phyloP scores from a whole-genome alignment of 2,329 filamentous ascomycete genomes.

The Penicillium thymicola region DNA sequence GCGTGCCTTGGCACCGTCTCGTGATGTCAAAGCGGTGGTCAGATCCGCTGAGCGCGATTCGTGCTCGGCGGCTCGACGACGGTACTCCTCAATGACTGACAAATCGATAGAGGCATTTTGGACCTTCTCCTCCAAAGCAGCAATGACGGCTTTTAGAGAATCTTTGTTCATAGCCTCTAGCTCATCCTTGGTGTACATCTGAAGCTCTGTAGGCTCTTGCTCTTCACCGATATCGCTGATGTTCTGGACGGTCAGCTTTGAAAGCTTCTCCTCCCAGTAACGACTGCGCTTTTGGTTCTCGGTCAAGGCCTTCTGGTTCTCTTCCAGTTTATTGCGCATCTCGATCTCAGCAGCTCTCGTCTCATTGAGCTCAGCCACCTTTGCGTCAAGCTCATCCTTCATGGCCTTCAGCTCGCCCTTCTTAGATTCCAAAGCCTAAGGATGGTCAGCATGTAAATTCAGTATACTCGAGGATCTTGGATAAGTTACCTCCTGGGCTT shows the following conservation, averaged over 20 bases:
- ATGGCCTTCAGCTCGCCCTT: conserved; percentile 75
- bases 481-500: conserved; percentile 64
- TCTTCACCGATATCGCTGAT: conserved; percentile 67
- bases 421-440: conserved; percentile 66
- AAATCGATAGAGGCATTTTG: conserved; percentile 86
- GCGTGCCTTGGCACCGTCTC: conserved; percentile 85
- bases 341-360: conserved; percentile 90
- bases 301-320: conserved; percentile 81
- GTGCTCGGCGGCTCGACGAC: conserved; percentile 79
- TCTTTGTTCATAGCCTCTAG: conserved; percentile 62
- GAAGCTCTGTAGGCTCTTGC: conserved; percentile 52
- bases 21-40: conserved; percentile 68
- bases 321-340: conserved; percentile 96
- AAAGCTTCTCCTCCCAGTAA: conserved; percentile 88
- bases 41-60: conserved; percentile 79
- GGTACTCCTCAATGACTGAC: conserved; percentile 82
- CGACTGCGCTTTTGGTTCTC: conserved; percentile 82
- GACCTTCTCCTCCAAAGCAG: conserved; percentile 68
- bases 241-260: conserved; percentile 79
- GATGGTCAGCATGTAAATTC: conserved; percentile 19
- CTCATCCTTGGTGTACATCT: conserved; percentile 72
- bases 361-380: conserved; percentile 79
- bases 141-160: conserved; percentile 62
- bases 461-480: background rate
- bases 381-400: conserved; percentile 83